Percentiles rank a stretch among this genome's conserved stretches.
These are phyloP conservation scores for Lupinus albus DNA, from an alignment of 306 rosid genomes.

Conservation along the genomic window DNA sequence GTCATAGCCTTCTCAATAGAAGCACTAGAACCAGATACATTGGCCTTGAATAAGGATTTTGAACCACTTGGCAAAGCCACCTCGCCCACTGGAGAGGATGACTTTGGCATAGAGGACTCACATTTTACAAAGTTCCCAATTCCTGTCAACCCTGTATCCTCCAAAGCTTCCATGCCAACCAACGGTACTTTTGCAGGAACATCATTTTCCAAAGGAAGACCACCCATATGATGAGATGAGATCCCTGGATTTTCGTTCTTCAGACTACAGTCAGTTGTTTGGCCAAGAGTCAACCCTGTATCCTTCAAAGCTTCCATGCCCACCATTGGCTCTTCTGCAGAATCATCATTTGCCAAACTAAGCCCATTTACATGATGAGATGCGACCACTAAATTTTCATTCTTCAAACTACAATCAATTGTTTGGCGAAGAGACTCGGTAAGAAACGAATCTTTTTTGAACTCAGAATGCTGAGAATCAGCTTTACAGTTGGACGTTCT, in stretches of 20 bases:
- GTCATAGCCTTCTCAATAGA: slow-evolving; percentile 41
- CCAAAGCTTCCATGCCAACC: slow-evolving; percentile 31
- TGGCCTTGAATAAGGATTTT: slow-evolving; percentile 35
- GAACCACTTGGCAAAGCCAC: slow-evolving; percentile 31
- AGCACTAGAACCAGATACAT: slow-evolving; percentile 43
- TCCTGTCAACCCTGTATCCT: too few relatives aligned
- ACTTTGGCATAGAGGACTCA: background rate
- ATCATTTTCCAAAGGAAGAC: slow-evolving; percentile 29
- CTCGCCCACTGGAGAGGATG: slow-evolving; percentile 41
- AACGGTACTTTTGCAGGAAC: slow-evolving; percentile 22
- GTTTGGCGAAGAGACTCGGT: slow-evolving; percentile 22
- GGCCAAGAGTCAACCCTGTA: background rate
- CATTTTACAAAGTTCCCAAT: too few relatives aligned
- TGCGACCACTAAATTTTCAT: slow-evolving; percentile 25
- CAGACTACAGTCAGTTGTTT: too few relatives aligned
- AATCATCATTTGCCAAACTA: slow-evolving; percentile 33
- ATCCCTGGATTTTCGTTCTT: too few relatives aligned
- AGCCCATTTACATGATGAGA: slow-evolving; percentile 35
- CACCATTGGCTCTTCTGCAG: slow-evolving; percentile 10
- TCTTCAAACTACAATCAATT: slow-evolving; percentile 19
- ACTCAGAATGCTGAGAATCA: slow-evolving; percentile 31
- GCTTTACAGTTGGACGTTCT: background rate
- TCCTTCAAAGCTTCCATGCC: slow-evolving; percentile 34
- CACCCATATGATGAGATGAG: slow-evolving; percentile 36
- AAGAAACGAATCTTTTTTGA: slow-evolving; percentile 6